Conservation (phyloP, 2,329 filamentous ascomycete species). For the Aschersonia sp. region DNA sequence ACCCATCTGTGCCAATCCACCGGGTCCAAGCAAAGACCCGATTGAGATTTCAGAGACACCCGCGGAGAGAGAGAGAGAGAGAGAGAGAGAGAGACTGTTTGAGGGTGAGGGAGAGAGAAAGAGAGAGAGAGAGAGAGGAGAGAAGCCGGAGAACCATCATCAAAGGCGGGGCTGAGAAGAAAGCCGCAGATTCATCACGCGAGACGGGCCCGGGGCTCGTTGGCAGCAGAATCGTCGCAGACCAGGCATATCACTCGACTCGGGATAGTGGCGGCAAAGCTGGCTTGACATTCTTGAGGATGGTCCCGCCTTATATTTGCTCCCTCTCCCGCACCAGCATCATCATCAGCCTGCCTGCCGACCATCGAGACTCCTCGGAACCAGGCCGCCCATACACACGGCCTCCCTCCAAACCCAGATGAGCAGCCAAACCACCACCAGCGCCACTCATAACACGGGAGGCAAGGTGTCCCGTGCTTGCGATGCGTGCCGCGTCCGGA, state of each 20-base stretch:
- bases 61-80: too few relatives aligned
- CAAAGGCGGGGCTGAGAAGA: neutral
- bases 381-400: neutral
- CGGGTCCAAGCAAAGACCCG: neutral
- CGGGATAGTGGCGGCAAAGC: neutral
- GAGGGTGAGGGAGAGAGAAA: too few relatives aligned
- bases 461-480: slow-evolving; percentile 15
- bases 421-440: slow-evolving; percentile 3
- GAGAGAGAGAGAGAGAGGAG: too few relatives aligned
- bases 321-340: neutral
- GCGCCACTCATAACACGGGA: neutral
- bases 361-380: neutral
- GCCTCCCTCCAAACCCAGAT: slow-evolving; percentile 1
- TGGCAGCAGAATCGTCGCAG: neutral
- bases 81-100: too few relatives aligned
- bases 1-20: neutral
- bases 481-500: slow-evolving; percentile 22
- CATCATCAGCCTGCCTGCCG: neutral
- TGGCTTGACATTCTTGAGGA: neutral
- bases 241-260: neutral
- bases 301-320: slow-evolving; percentile 1
- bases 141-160: neutral
- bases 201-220: neutral
- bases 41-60: too few relatives aligned
- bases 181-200: neutral